Base-by-base conservation (phyloP, 371 early-diverging fungal species). In the Actinomucor elegans region DNA sequence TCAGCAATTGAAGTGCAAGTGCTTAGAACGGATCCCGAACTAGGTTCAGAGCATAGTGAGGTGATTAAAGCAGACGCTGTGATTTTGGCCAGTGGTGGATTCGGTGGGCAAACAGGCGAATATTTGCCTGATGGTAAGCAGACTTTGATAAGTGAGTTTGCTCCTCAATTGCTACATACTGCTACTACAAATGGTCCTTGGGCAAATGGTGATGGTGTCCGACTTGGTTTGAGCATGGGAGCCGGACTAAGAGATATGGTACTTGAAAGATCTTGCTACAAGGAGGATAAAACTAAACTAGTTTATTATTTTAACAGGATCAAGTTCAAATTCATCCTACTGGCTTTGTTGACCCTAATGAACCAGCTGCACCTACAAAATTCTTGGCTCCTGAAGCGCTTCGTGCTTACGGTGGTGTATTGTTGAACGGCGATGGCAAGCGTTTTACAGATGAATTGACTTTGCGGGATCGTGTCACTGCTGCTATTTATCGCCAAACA, bases 151-250 rank as follows among this genome's bases (percentile, higher is more conserved):
- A 59, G 64, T 21, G 57, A 75, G 44, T 80, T 77, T 56, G 86
- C 86, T 12, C 89, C 93, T 14, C 77, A 85, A 29, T 57, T 87
- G 17, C 64, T 68, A 24, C 65, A 83, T 42, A 68, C 87, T 14
- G 89, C 93, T 5, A 85, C 93, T 10, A 93, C 93, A 17, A 93
- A 92, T 65, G 93, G 93, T 18, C 81, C 86, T 42, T 89, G 87
- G 84, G 88, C 91, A 26, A 85, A 83, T 34, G 93, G 93, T 48
- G 92, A 91, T 58, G 93, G 92, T 50, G 77, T 93, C 38, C 81
- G 81, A 43, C 75, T 93, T 54, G 84, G 83, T 3, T 37, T 71
- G 12, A 73, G 69, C 1, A 59, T 79, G 29, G 90, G 90, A 8
- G 90, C 86, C 26, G 79, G 71, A 50, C 69, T 86, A 20, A 73